Conservation (phyloP, 2,329 filamentous ascomycete species). For the Colletotrichum cuscutae region DNA sequence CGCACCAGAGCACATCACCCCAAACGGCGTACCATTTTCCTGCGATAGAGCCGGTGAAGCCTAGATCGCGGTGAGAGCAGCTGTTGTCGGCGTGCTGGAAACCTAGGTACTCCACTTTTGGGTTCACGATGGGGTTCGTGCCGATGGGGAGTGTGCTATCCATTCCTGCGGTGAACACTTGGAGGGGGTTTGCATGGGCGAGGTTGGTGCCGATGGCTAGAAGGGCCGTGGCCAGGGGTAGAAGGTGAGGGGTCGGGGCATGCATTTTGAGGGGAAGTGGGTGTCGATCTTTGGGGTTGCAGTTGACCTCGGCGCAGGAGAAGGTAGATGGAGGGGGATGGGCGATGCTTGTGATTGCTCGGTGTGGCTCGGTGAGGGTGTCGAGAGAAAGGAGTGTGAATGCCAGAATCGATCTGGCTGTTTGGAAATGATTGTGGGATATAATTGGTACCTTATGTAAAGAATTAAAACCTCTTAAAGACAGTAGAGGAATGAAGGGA, state of each 20-base stretch:
- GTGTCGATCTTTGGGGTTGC: slow-evolving; percentile 12
- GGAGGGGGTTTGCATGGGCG: slow-evolving; percentile 2
- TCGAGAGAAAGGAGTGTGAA: not conserved
- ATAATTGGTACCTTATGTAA: not conserved
- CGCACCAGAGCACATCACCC: slow-evolving; percentile 49
- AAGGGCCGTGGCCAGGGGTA: slow-evolving; percentile 5
- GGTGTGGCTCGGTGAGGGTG: not conserved
- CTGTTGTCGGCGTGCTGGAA: slow-evolving; percentile 50
- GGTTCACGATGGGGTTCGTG: slow-evolving; percentile 45
- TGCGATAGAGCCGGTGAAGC: slow-evolving; percentile 47
- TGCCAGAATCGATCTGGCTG: not conserved
- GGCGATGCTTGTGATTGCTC: slow-evolving; percentile 8
- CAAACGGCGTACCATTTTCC: slow-evolving; percentile 53
- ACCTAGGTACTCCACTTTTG: slow-evolving; percentile 45
- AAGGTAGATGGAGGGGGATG: not conserved
- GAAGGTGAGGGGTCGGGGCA: not conserved
- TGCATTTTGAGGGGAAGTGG: slow-evolving; percentile 5
- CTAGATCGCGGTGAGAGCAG: slow-evolving; percentile 49
- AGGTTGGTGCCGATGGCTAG: not conserved
- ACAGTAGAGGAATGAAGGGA: not conserved
- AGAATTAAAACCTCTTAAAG: not conserved
- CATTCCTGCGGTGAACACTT: slow-evolving; percentile 18
- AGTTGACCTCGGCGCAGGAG: slow-evolving; percentile 1
- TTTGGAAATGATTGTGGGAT: not conserved
- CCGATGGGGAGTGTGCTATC: slow-evolving; percentile 52